Base-by-base conservation (phyloP, 2,329 filamentous ascomycete species). In the Fusarium sororula region DNA sequence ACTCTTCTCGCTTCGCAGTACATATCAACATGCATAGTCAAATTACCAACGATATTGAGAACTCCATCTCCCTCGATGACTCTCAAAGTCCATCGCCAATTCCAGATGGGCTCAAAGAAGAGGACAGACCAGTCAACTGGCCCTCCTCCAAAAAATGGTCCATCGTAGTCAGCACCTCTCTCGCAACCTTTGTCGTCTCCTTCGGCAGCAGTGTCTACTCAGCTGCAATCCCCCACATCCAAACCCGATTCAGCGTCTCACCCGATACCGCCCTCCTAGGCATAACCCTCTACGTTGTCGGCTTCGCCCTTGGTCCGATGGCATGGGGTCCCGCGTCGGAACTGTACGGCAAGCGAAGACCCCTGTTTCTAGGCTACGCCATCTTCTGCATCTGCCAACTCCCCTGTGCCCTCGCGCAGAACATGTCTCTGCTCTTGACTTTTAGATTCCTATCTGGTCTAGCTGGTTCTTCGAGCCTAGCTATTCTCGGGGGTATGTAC, bases 241-340 rank as follows among this genome's bases (percentile, higher is more conserved):
- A 50, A 3, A 3, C 37, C 13, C 39, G 50, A 17, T 68, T 67
- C 26, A 15, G 7, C 9, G 54, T 68, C 14, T 51, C 63, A 44
- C 17, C 30, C 32, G 42, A 67, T 3, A 44, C 60, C 1, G 55
- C 54, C 20, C 63, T 57, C 0, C 55, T 71, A 18, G 66, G 66
- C 22, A 51, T 71, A 7, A 60, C 66, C 1, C 41, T 71, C 18
- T 71, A 65, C 13, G 39, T 71, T 4, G 15, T 70, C 15, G 68
- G 68, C 8, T 70, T 70, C 76, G 93, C 92, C 75, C 83, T 95
- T 56, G 93, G 70, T 11, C 93, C 93, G 3, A 91, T 95, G 88
- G 86, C 86, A 1, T 95, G 94, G 78, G 93, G 93, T 9, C 93
- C 93, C 6, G 54, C 39, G 2, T 57, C 54, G 12, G 54, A 57